Percentiles rank a stretch among this genome's conserved stretches.
Evolutionary conservation across 2,329 filamentous ascomycete species (phyloP).

Genomic region (Phialemoniopsis sp.): DNA sequence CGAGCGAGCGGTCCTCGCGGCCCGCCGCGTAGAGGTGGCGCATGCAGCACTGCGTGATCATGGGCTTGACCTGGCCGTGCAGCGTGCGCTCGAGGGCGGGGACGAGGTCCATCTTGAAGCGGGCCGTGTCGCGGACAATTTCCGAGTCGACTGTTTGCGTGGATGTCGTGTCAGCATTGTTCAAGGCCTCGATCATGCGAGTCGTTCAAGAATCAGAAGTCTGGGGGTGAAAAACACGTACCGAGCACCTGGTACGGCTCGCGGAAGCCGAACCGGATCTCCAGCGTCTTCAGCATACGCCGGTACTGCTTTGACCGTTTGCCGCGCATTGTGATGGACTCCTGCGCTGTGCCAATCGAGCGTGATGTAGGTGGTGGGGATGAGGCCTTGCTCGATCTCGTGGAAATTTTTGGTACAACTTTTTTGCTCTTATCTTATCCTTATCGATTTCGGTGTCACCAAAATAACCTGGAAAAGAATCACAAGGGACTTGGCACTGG

Average conservation of each 20-base stretch:
- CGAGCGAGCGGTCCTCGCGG: not conserved
- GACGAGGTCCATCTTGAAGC: slow-evolving; percentile 87
- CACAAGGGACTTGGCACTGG: too few relatives aligned
- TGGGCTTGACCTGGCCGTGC: slow-evolving; percentile 80
- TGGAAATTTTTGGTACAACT: too few relatives aligned
- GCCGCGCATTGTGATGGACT: slow-evolving; percentile 26
- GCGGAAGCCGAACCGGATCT: slow-evolving; percentile 82
- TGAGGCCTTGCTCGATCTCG: not conserved
- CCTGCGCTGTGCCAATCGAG: too few relatives aligned
- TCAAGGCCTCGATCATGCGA: too few relatives aligned
- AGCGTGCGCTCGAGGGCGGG: slow-evolving; percentile 75
- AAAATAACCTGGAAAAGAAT: too few relatives aligned
- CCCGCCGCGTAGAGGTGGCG: slow-evolving; percentile 14
- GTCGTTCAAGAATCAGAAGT: too few relatives aligned
- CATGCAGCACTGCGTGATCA: slow-evolving; percentile 24
- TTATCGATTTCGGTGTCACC: too few relatives aligned
- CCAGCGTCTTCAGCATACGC: slow-evolving; percentile 59
- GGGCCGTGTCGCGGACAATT: slow-evolving; percentile 75
- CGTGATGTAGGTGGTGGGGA: not conserved
- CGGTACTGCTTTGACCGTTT: slow-evolving; percentile 49
- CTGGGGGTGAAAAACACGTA: slow-evolving; percentile 35
- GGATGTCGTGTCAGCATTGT: too few relatives aligned
- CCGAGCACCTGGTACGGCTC: slow-evolving; percentile 88
- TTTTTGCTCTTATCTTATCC: too few relatives aligned
- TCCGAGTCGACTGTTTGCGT: slow-evolving; percentile 67